Base-by-base conservation (phyloP, 768 basidiomycete species). In the Pleurotus djamor region DNA sequence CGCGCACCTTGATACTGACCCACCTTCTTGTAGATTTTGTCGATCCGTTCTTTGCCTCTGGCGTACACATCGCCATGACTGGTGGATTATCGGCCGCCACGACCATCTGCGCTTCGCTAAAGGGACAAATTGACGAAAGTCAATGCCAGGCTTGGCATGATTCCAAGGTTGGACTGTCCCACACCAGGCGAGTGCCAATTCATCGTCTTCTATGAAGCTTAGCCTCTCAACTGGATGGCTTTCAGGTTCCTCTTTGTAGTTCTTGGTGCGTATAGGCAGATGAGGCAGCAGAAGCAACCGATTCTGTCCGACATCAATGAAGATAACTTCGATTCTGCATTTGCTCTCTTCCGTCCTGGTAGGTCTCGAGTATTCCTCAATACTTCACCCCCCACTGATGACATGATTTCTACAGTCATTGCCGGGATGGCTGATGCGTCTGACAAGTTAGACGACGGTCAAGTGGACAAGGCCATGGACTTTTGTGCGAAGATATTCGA, bases 191-290 rank as follows among this genome's bases (percentile, higher is more conserved):
- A 47, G 57, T 48, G 16, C 3, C 9, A 5, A 44, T 7, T 36
- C 21, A 8, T 38, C 10, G 34, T 28, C 4, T 35, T 45, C 32
- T 48, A 13, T 2, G n/a, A 4, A 14, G 7, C 14, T 41, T 4
- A 33, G 28, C 13, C 34, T 59, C 17, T 56, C 34, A 14, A n/a
- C n/a, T n/a, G n/a, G n/a, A n/a, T n/a, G n/a, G n/a, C n/a, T 57
- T 33, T 0, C 32, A 79, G 79, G 52, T 83, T 83, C 69, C 64
- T 82, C 17, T 66, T 83, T 36, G 81, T 83, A 51, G 79, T 81
- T 1, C 68, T 83, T 32, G 76, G 79, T 59, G 79, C 80, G 37
- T 83, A 83, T 68, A 79, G 77, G 67, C 82, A 83, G 61, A 82
- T 83, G 67, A 75, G 70, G 21, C 61, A 74, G 12, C 80, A 83